Evolutionary conservation across 2,329 filamentous ascomycete genomes (phyloP), one percentile per base, ranked within the genome.

Genomic region (Neofusicoccum cordaticola): DNA sequence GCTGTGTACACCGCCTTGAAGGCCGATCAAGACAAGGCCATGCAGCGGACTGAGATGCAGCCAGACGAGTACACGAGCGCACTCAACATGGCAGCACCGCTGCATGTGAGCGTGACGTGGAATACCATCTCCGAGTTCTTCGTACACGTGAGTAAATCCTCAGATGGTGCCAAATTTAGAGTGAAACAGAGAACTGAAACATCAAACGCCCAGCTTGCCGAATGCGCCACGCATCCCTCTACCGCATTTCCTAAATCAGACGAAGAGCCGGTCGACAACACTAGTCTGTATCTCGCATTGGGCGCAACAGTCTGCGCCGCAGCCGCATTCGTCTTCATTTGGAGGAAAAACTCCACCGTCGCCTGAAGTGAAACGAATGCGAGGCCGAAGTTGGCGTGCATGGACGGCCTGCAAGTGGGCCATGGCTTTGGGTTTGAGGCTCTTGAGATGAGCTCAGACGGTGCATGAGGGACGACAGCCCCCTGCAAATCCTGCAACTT

Each of bases 31-130:
- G 95, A 99, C 77, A 96, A 97, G 77, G 96, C 94, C 3, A 97
- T 93, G n/a, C 95, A 99, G 79, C 86, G 95, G 66, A 90, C 91
- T 66, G 92, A 97, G 68, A 94, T 97, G 77, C 76, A 78, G 68
- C 95, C 95, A 1, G 95, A 99, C 74, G 89, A 93, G 68, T 97
- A 97, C 78, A 96, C 93, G 0, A 87, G 89, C 58, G 84, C 85
- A 42, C 81, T 96, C 70, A 93, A 91, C 74, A 96, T 98, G 91
- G 88, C 90, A 63, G 89, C 93, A 2, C 95, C 95, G 5, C 81
- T 98, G 45, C 96, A 99, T 79, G 95, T 97, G 62, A 97, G 92
- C 73, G 93, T 95, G 35, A 95, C 90, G 6, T 99, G 95, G 95
- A 88, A 86, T 72, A 96, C 91, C 71, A 97, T 98, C 70, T 90